Percentiles rank a stretch among this genome's conserved stretches.
These are phyloP conservation scores for Glomus cerebriforme DNA, from an alignment of 192 early-diverging fungal species.

Conservation along the genomic window DNA sequence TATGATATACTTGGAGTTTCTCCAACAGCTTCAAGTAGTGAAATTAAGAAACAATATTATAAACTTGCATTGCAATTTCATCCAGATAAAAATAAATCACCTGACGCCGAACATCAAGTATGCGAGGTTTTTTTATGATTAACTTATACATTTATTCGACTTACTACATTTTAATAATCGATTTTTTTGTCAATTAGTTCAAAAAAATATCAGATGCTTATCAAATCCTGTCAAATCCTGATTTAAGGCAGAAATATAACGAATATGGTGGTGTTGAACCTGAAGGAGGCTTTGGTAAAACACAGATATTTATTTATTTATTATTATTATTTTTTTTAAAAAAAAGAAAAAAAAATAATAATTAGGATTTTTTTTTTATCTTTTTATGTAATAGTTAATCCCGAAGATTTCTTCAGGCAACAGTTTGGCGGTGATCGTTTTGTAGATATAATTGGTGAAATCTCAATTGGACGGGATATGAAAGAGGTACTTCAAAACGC, in stretches of 20 bases:
- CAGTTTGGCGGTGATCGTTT: slow-evolving; percentile 98
- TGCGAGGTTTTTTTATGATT: background rate
- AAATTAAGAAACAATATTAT: slow-evolving; percentile 95
- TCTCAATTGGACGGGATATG: slow-evolving; percentile 94
- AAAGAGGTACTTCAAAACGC: slow-evolving; percentile 74
- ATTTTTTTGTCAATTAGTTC: slow-evolving; percentile 54
- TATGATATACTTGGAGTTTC: slow-evolving; percentile 87
- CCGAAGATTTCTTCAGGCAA: slow-evolving; percentile 93
- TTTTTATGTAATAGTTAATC: slow-evolving; percentile 67
- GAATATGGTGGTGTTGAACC: slow-evolving; percentile 71
- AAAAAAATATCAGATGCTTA: slow-evolving; percentile 97
- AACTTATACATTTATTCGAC: background rate
- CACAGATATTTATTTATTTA: too few relatives aligned
- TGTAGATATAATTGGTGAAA: slow-evolving; percentile 96
- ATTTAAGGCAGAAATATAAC: slow-evolving; percentile 87
- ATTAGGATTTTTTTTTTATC: background rate
- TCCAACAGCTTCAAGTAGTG: slow-evolving; percentile 70
- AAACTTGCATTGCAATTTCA: slow-evolving; percentile 82
- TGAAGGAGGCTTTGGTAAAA: slow-evolving; percentile 65
- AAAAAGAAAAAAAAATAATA: too few relatives aligned
- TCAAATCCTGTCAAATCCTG: slow-evolving; percentile 91
- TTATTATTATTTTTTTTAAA: too few relatives aligned
- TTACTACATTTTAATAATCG: background rate
- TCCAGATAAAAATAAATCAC: slow-evolving; percentile 84
- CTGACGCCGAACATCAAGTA: slow-evolving; percentile 74